These are phyloP conservation scores for Paracorniculantispora psalliotae DNA, from an alignment of 2,329 filamentous ascomycete genomes.

Conservation along the genomic window DNA sequence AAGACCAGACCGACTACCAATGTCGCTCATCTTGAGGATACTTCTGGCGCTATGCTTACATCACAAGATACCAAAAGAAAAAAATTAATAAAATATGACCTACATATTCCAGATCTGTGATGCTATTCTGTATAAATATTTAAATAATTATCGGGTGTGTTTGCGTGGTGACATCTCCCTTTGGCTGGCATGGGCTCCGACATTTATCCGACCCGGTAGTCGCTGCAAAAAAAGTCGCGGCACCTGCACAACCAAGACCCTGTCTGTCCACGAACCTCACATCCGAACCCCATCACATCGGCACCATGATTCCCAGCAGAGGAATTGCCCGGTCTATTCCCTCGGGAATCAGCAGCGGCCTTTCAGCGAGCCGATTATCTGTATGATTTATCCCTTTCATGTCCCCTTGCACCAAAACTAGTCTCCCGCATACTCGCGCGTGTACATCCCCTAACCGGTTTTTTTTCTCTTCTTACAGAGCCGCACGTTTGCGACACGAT, in stretches of 20 bases:
- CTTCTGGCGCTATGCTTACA: too few relatives aligned
- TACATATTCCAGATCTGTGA: background rate
- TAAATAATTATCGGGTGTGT: background rate
- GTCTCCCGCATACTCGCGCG: background rate
- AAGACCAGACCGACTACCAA: too few relatives aligned
- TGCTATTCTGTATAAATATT: background rate
- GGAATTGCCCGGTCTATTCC: conserved; percentile 37
- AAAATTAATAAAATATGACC: background rate
- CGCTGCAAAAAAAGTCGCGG: conserved; percentile 26
- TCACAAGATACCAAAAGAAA: background rate
- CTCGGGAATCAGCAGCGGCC: conserved; percentile 28
- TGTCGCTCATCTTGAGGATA: too few relatives aligned
- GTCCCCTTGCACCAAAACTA: background rate
- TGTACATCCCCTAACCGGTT: conserved; percentile 1
- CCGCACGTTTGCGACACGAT: conserved; percentile 21
- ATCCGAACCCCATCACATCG: conserved; percentile 16
- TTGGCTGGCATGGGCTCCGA: conserved; percentile 23
- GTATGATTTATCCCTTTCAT: conserved; percentile 20
- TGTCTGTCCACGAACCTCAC: conserved; percentile 16
- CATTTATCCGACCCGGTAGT: conserved; percentile 29
- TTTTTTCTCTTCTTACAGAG: conserved; percentile 21
- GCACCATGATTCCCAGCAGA: conserved; percentile 42
- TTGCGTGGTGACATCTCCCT: too few relatives aligned
- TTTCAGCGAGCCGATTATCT: conserved; percentile 23
- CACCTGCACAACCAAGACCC: conserved; percentile 18